These are phyloP conservation scores for Prunus fruticosa DNA, from an alignment of 306 rosid genomes.

Conservation along the genomic window DNA sequence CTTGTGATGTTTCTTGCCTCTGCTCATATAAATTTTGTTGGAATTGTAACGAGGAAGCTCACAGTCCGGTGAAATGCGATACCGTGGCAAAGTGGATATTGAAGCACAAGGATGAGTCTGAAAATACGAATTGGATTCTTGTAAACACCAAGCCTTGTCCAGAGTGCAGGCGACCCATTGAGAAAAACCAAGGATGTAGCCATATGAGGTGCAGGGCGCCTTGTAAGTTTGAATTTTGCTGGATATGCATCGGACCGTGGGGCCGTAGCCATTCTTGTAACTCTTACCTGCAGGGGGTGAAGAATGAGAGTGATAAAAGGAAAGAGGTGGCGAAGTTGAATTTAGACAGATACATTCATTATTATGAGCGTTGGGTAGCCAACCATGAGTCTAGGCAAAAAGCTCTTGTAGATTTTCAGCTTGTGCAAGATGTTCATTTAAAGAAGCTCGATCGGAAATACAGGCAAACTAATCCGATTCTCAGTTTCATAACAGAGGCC, in stretches of 20 bases:
- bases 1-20: slow-evolving; percentile 63
- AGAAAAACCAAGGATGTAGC: slow-evolving; percentile 86
- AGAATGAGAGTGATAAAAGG: slow-evolving; percentile 19
- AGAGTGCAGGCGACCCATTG: slow-evolving; percentile 85
- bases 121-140: slow-evolving; percentile 83
- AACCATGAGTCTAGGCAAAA: slow-evolving; percentile 31
- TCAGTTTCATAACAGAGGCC: slow-evolving; percentile 34
- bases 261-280: slow-evolving; percentile 67
- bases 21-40: slow-evolving; percentile 76
- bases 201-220: slow-evolving; percentile 90
- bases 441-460: slow-evolving; percentile 24
- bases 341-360: slow-evolving; percentile 32
- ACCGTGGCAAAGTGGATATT: slow-evolving; percentile 66
- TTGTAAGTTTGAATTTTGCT: slow-evolving; percentile 83
- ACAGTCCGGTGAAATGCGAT: slow-evolving; percentile 82
- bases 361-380: slow-evolving; percentile 42
- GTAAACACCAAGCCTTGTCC: slow-evolving; percentile 93
- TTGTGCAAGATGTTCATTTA: slow-evolving; percentile 14
- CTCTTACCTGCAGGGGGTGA: slow-evolving; percentile 18
- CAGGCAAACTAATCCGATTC: slow-evolving; percentile 18
- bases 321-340: slow-evolving; percentile 21
- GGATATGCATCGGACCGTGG: slow-evolving; percentile 84
- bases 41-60: slow-evolving; percentile 86
- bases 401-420: slow-evolving; percentile 23
- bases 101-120: slow-evolving; percentile 75